These are phyloP conservation scores for Echinosophora koreensis DNA, from an alignment of 306 rosid genomes.

Conservation along the genomic window DNA sequence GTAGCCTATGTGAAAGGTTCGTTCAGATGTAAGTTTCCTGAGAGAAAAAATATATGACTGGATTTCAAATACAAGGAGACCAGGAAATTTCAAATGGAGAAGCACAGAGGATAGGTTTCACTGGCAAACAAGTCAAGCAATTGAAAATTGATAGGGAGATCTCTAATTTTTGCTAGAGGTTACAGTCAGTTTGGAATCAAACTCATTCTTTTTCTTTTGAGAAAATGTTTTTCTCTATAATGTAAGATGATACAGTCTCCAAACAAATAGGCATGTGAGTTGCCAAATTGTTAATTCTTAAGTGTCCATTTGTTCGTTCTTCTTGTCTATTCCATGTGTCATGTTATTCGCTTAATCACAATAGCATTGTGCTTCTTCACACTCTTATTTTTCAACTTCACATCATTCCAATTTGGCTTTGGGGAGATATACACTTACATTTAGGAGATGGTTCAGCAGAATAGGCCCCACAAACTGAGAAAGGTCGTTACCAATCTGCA, in stretches of 20 bases:
- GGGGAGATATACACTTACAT: slow-evolving; percentile 57
- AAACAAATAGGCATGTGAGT: background rate
- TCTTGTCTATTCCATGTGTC: slow-evolving; percentile 11
- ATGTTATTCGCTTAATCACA: background rate
- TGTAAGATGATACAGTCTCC: background rate
- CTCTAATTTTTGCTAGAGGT: background rate
- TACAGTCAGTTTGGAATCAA: background rate
- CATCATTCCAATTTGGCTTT: slow-evolving; percentile 20
- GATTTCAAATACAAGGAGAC: background rate
- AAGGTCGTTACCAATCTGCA: slow-evolving; percentile 81
- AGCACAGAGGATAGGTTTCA: background rate
- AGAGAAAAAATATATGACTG: background rate
- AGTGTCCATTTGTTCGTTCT: background rate
- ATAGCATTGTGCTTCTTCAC: background rate
- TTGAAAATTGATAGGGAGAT: background rate
- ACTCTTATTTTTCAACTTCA: background rate
- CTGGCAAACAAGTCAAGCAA: background rate
- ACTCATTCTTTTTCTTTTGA: background rate
- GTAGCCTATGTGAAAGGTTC: background rate
- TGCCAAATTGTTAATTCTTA: background rate
- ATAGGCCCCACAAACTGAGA: slow-evolving; percentile 84
- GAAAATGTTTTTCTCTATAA: background rate
- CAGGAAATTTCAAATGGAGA: background rate
- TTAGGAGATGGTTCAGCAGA: slow-evolving; percentile 71
- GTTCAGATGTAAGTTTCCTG: background rate